Evolutionary conservation across 2,329 filamentous ascomycete species (phyloP), one percentile per base, ranked within the genome.

Genomic region (Phaeosphaeria sp.): DNA sequence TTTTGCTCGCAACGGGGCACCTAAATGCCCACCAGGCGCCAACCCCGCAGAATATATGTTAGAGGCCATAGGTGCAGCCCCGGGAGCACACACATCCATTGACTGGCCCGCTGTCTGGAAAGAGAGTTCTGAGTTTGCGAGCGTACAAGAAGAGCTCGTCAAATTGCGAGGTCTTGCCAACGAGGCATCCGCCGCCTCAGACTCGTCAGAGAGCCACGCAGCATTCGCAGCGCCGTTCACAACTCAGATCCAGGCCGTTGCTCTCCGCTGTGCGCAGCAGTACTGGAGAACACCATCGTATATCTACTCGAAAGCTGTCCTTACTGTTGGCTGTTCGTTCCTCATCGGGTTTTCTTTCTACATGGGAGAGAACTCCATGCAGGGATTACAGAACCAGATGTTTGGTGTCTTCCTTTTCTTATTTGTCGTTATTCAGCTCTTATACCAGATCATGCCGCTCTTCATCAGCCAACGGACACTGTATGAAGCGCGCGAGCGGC

Each of bases 41-140:
- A 95, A 95, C 76, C 90, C 90, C 0, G 90, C 90, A 0, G 52
- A 93, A 76, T 92, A 87, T 78, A 92, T 93, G 86, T 82, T 92
- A 11, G 79, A 80, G 54, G 73, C 80, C 24, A 77, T 78, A 20
- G 69, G 71, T 21, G 73, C 75, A 17, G 75, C 59, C n/a, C 69
- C 55, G 20, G 63, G 61, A 25, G 74, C 48, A 60, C 66, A 51
- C 51, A 69, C 57, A 7, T 62, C 56, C 17, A 69, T 65, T 21
- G 77, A 81, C 57, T 82, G 80, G 80, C 74, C 75, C 44, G 59
- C 74, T 7, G 74, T 78, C 2, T 82, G 80, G 80, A 74, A 69
- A 44, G 30, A 49, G 1, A 74, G 70, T 43, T 33, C 60, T 2
- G 61, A 71, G 33, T 59, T 59, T 24, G 36, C 61, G 39, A 36